Conservation (phyloP, 1,139 yeast genomes). For the Groenewaldozyma auringiensis region DNA sequence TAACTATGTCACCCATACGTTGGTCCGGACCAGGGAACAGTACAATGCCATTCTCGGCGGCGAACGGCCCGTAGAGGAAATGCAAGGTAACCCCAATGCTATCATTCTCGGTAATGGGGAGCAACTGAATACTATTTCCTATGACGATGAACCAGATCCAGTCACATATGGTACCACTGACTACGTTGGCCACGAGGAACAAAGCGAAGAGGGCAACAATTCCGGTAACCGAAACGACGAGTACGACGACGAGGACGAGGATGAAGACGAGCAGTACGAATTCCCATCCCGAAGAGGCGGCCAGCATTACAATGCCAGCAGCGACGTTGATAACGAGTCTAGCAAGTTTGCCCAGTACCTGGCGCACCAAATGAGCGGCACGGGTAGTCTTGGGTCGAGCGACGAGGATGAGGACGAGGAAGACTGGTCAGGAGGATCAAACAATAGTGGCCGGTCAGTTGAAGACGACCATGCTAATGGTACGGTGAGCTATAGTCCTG, state of each 20-base stretch:
- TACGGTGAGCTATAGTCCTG: constrained; percentile 14
- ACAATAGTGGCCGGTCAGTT: constrained; percentile 1
- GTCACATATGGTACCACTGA: constrained; percentile 19
- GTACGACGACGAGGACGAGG: constrained; percentile 13
- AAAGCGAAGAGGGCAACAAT: constrained; percentile 6
- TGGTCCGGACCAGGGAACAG: constrained; percentile 85
- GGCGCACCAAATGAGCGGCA: constrained; percentile 59
- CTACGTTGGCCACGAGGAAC: constrained; percentile 15
- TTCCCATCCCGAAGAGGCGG: constrained; percentile 10
- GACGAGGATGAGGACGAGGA: constrained; percentile 46
- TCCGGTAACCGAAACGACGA: constrained; percentile 2
- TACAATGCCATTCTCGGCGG: constrained; percentile 96
- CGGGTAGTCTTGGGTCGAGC: constrained; percentile 26
- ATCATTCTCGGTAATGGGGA: constrained; percentile 30
- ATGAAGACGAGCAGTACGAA: constrained; percentile 13
- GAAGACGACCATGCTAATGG: constrained; percentile 6
- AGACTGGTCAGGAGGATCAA: constrained; percentile 30
- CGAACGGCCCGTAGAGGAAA: constrained; percentile 47
- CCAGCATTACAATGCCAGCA: constrained; percentile 9
- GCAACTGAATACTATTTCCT: constrained; percentile 21
- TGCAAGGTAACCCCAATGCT: constrained; percentile 34
- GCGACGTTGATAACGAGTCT: constrained; percentile 30
- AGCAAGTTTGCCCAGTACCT: constrained; percentile 68
- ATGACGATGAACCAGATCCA: constrained; percentile 21
- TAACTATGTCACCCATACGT: constrained; percentile 71